Conservation (phyloP, 805 yeast species). For the Saturnispora sanitii region DNA sequence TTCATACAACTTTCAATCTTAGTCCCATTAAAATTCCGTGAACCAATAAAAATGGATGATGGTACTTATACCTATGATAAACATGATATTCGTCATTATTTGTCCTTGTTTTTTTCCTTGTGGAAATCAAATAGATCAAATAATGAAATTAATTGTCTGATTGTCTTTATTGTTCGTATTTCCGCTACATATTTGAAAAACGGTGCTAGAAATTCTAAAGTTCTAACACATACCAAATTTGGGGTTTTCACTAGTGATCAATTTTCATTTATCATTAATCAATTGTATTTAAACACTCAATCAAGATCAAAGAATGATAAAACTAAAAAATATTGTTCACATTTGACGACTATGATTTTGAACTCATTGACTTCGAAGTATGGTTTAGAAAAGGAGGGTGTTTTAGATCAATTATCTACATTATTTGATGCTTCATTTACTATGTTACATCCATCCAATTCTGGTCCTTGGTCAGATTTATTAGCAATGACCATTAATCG, state of each 20-base stretch:
- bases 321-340: conserved; percentile 19
- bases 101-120: conserved; percentile 60
- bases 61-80: conserved; percentile 17
- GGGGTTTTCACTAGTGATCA: conserved; percentile 63
- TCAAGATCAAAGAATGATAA: conserved; percentile 18
- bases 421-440: conserved; percentile 66
- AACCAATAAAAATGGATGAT: conserved; percentile 13
- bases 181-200: conserved; percentile 38
- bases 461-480: conserved; percentile 77
- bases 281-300: conserved; percentile 29
- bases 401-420: conserved; percentile 42
- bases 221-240: conserved; percentile 34
- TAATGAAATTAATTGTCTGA: conserved; percentile 48
- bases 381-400: conserved; percentile 33
- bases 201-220: conserved; percentile 23
- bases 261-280: conserved; percentile 48
- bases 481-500: conserved; percentile 58
- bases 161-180: conserved; percentile 55
- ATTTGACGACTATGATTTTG: conserved; percentile 37
- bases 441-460: conserved; percentile 84
- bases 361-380: conserved; percentile 50
- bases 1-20: conserved; percentile 43
- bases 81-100: conserved; percentile 34
- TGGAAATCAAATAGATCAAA: conserved; percentile 51
- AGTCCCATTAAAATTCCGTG: conserved; percentile 38